Conservation (phyloP, 2,329 filamentous ascomycete genomes). For the Berkeleyomyces basicola region DNA sequence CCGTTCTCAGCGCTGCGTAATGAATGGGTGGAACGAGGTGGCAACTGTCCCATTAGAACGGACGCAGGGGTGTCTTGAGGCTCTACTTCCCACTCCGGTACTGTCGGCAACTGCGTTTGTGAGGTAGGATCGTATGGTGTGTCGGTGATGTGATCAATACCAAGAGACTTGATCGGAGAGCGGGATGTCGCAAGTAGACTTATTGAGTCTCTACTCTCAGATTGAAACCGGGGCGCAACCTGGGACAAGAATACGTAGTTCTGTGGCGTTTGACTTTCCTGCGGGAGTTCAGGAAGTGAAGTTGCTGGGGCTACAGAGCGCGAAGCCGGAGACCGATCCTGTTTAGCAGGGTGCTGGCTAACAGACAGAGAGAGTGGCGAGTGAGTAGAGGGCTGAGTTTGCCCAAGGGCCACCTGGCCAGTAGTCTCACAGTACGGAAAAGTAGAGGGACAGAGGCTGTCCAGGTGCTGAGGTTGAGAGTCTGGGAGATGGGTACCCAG, state of each 20-base stretch:
- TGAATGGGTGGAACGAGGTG: constrained; percentile 1
- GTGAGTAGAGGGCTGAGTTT: not conserved
- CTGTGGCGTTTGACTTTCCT: not conserved
- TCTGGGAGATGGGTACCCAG: not conserved
- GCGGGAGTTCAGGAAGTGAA: not conserved
- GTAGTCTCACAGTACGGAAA: not conserved
- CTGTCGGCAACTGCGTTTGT: not conserved
- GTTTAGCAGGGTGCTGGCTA: not conserved
- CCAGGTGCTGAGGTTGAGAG: not conserved
- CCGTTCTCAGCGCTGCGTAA: constrained; percentile 2
- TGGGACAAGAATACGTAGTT: constrained; percentile 4
- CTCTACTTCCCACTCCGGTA: not conserved
- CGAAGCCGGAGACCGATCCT: not conserved
- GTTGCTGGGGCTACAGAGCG: not conserved
- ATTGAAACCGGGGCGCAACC: not conserved
- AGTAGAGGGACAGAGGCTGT: not conserved
- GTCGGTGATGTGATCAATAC: not conserved
- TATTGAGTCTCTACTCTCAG: not conserved
- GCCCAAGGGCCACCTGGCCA: not conserved
- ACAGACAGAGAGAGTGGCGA: not conserved
- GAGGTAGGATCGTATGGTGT: not conserved
- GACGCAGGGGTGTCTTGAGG: not conserved
- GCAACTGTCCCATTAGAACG: constrained; percentile 5
- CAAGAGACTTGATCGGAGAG: constrained; percentile 1
- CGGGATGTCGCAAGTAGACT: constrained; percentile 2